Evolutionary conservation across 2,329 filamentous ascomycete species (phyloP), one percentile per base, ranked within the genome.

Genomic region (Cercospora beticola): DNA sequence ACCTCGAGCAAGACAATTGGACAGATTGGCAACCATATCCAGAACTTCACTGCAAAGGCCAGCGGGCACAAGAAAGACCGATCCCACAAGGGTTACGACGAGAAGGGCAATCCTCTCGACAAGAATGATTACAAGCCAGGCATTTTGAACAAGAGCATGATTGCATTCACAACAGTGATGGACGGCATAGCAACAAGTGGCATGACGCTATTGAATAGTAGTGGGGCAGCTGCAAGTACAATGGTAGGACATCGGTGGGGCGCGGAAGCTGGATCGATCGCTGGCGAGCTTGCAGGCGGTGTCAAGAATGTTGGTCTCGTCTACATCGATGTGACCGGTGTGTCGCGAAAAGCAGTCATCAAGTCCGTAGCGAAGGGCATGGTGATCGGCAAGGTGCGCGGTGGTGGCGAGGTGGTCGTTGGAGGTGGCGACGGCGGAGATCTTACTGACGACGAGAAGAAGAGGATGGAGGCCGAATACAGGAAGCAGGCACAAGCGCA

Each of bases 361-460:
- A 99, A 97, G 84, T 92, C 91, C 52, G 95, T 98, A 1, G 95
- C 94, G 21, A 97, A 97, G 83, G 93, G 95, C 49, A 98, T 99
- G 95, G 90, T 96, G 0, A 89, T 96, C 5, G 92, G 92, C 40
- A 89, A 89, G 72, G 92, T 94, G 60, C 87, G 88, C 67, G 90
- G 89, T 43, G 91, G 90, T 4, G 88, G 91, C 2, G 87, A 92
- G 73, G 84, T 93, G 21, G 86, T 94, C 60, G 89, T 94, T 21
- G 91, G 91, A 0, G 90, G 89, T 21, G 88, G 86, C 8, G 88
- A 88, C 58, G 87, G 83, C 6, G 83, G 83, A 7, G 75, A 77
- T 1, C 70, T 84, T 9, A 77, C 80, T 1, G 78, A 81, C 4
- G 74, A 75, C 14, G 82, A 83, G 52, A 58, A 80, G 43, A 75